These are phyloP conservation scores for Strobilomyces dryophilus DNA, from an alignment of 768 basidiomycete genomes.

Conservation along the genomic window DNA sequence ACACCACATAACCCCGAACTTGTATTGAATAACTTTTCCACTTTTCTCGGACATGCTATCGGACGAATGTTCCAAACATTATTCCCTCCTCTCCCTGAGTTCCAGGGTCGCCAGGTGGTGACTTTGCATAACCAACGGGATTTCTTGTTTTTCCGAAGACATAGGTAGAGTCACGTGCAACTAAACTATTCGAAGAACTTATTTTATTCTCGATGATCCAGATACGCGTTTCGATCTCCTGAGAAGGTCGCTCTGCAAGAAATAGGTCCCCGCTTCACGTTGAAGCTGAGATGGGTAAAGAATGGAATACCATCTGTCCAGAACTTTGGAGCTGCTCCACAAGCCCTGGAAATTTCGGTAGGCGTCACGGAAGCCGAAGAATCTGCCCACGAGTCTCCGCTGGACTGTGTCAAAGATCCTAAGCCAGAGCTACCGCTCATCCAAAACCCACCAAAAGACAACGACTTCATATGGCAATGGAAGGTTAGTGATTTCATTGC, in stretches of 20 bases:
- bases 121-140: constrained; percentile 97
- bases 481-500: constrained; percentile 52
- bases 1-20: constrained; percentile 94
- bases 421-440: constrained; percentile 9
- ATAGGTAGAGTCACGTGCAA: constrained; percentile 58
- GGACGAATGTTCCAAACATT: constrained; percentile 96
- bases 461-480: constrained; percentile 87
- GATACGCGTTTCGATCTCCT: constrained; percentile 87
- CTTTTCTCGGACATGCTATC: constrained; percentile 87
- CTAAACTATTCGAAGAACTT: background rate
- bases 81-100: constrained; percentile 93
- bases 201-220: constrained; percentile 30
- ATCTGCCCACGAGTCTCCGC: constrained; percentile 11
- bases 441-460: constrained; percentile 56
- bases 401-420: constrained; percentile 12
- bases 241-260: constrained; percentile 94
- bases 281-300: constrained; percentile 86
- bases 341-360: constrained; percentile 51
- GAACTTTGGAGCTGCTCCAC: constrained; percentile 59
- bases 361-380: constrained; percentile 31
- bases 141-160: constrained; percentile 95
- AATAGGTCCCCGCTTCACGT: constrained; percentile 95
- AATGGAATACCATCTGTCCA: constrained; percentile 84
- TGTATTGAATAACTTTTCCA: constrained; percentile 91
- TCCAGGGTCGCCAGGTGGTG: constrained; percentile 94